These are phyloP conservation scores for Tolypocladium amazonense DNA, from an alignment of 2,329 filamentous ascomycete genomes.

Conservation along the genomic window DNA sequence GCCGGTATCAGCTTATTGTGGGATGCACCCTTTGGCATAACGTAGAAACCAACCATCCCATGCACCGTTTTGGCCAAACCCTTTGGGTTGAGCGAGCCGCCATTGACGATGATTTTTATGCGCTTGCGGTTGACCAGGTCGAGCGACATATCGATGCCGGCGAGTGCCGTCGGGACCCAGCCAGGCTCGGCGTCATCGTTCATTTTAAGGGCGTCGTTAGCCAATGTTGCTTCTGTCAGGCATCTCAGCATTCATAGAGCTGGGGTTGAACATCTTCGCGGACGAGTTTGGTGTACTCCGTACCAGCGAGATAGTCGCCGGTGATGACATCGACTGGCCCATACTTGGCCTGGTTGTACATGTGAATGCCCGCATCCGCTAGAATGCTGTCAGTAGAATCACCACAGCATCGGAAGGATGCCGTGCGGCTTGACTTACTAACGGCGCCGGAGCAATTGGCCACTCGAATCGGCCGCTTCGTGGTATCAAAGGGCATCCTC, in stretches of 20 bases:
- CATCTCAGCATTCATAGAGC: conserved; percentile 5
- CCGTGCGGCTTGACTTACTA: conserved; percentile 4
- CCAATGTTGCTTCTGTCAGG: conserved; percentile 16
- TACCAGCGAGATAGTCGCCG: conserved; percentile 23
- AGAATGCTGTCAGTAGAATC: neutral
- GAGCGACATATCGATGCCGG: conserved; percentile 13
- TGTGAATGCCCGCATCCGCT: conserved; percentile 12
- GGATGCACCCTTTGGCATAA: neutral
- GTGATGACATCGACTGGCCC: conserved; percentile 37
- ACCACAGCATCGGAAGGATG: no score
- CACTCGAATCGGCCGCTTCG: conserved; percentile 9
- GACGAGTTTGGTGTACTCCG: conserved; percentile 6
- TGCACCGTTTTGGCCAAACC: conserved; percentile 30
- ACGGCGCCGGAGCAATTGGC: conserved; percentile 15
- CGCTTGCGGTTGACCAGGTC: conserved; percentile 28
- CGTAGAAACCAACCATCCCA: conserved; percentile 4
- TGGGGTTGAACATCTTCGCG: neutral
- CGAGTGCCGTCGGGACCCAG: conserved; percentile 11
- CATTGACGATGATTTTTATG: conserved; percentile 46
- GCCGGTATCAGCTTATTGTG: neutral
- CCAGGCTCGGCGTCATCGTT: conserved; percentile 5
- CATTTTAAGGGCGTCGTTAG: conserved; percentile 8
- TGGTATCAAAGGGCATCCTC: neutral
- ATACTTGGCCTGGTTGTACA: conserved; percentile 17
- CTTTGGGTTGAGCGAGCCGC: conserved; percentile 43